A percentile compares a stretch with the other conserved stretches of the same genome.
phyloP scores from a whole-genome alignment of 1,284 basidiomycete genomes.

The Sporisorium sorghi region DNA sequence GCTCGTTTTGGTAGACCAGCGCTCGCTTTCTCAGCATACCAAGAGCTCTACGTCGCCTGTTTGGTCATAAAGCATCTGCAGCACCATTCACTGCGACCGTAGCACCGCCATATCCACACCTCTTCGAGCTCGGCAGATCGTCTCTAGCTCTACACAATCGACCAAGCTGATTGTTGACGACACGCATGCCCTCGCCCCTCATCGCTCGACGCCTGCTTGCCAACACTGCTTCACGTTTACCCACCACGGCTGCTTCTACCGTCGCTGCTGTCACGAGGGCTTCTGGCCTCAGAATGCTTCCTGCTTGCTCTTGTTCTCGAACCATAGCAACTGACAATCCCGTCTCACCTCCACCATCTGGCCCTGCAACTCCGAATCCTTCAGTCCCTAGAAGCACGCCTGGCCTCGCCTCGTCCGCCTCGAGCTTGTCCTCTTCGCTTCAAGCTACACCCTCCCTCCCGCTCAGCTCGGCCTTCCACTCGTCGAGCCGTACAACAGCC shows the following conservation, averaged over 20 bases:
- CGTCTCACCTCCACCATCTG: conserved; percentile 6
- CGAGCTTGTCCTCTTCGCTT: conserved; percentile 16
- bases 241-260: conserved; percentile 3
- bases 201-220: neutral
- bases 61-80: too few species aligned
- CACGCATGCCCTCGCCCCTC: neutral
- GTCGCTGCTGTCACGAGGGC: conserved; percentile 9
- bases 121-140: neutral
- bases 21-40: too few species aligned
- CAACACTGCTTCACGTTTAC: neutral
- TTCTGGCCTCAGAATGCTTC: conserved; percentile 2
- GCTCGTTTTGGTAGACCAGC: too few species aligned
- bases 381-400: conserved; percentile 34
- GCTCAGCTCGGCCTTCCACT: conserved; percentile 21
- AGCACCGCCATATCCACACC: neutral
- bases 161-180: neutral
- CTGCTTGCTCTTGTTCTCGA: conserved; percentile 30
- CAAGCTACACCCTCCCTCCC: conserved; percentile 19
- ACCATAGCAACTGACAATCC: conserved; percentile 23
- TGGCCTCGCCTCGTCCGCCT: conserved; percentile 23
- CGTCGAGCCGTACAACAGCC: conserved; percentile 9
- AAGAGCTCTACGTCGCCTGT: neutral
- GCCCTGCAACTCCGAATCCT: neutral
- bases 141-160: too few species aligned
- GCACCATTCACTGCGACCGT: too few species aligned